Percentiles rank a stretch among this genome's conserved stretches.
phyloP scores from a whole-genome alignment of 805 yeast genomes.

The Barnettozyma vustinii region DNA sequence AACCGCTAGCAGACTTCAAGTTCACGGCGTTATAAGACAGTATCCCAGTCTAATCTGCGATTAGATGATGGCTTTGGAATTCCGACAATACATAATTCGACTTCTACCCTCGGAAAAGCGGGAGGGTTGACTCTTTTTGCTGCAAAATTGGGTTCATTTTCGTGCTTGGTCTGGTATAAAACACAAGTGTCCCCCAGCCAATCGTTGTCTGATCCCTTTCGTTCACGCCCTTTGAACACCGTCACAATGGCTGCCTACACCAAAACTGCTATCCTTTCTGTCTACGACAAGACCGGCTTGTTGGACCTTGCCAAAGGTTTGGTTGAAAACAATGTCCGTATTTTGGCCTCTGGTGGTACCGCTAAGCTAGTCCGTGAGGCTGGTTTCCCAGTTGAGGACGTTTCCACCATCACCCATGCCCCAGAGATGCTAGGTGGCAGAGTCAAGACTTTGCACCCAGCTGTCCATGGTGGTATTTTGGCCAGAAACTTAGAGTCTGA shows the following conservation, averaged over 20 bases:
- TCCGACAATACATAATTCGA: background rate
- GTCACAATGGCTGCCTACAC: slow-evolving; percentile 32
- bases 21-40: too few relatives aligned
- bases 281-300: slow-evolving; percentile 95
- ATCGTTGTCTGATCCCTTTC: background rate
- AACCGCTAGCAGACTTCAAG: too few relatives aligned
- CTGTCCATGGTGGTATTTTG: slow-evolving; percentile 95
- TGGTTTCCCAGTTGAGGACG: slow-evolving; percentile 97
- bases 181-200: background rate
- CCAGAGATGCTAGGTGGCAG: slow-evolving; percentile 99
- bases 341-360: slow-evolving; percentile 97
- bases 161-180: background rate
- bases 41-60: background rate
- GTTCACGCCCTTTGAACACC: background rate
- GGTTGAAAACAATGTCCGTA: slow-evolving; percentile 79
- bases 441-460: slow-evolving; percentile 97
- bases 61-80: background rate
- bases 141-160: slow-evolving; percentile 9
- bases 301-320: slow-evolving; percentile 95
- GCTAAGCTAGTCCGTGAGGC: slow-evolving; percentile 92
- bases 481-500: slow-evolving; percentile 92
- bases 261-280: slow-evolving; percentile 93
- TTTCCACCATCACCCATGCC: slow-evolving; percentile 91
- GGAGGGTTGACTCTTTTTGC: slow-evolving; percentile 9
- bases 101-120: background rate